Base-by-base conservation (phyloP, 169 alveolate species). In the Plasmodium gonderi region DNA sequence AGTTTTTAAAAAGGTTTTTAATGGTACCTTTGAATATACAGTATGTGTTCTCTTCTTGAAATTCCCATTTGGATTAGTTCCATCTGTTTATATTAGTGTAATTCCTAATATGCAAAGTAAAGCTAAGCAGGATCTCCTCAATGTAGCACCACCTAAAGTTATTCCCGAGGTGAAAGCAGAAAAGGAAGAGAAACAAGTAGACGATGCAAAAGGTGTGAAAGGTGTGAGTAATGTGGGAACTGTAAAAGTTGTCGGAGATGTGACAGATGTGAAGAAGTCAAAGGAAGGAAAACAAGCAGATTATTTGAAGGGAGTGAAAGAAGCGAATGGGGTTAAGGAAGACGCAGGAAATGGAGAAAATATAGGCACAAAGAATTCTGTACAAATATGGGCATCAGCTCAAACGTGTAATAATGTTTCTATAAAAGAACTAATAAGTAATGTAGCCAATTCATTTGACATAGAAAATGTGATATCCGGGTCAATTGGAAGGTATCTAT, bases 51-150 rank as follows among this genome's bases (percentile, higher is more conserved):
- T 76, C 17, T 87, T 76, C 68, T 74, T 87, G 69, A 76, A 87
- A 75, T 40, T 76, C 8, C 89, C 93, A 29, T 76, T 87, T 31
- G 93, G 93, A 51, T 40, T 87, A 38, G 60, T 87, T 23, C 87
- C 93, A 9, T 65, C 75, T 4, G 47, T 76, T 17, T 87, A 51
- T 44, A 75, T 87, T 14, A 29, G 67, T 38, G 6, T 64, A 26
- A 45, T 0, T 33, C 20, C 51, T 4, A 33, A 1, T 12, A 1
- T n/a, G 51, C 29, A 12, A 11, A 20, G 23, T 20, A 33, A 69
- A n/a, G n/a, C n/a, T 6, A 0, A 23, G 72, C 17, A 36, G 40
- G 72, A 60, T 36, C 33, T 3, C 38, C 72, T 60, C 72, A 20
- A 11, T 14, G 14, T 60, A 6, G 26, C 72, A 14, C 36, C n/a